A percentile compares a stretch with the other conserved stretches of the same genome.
Evolutionary conservation across 2,329 filamentous ascomycete species (phyloP).

Genomic region (Paecilomyces formosus): DNA sequence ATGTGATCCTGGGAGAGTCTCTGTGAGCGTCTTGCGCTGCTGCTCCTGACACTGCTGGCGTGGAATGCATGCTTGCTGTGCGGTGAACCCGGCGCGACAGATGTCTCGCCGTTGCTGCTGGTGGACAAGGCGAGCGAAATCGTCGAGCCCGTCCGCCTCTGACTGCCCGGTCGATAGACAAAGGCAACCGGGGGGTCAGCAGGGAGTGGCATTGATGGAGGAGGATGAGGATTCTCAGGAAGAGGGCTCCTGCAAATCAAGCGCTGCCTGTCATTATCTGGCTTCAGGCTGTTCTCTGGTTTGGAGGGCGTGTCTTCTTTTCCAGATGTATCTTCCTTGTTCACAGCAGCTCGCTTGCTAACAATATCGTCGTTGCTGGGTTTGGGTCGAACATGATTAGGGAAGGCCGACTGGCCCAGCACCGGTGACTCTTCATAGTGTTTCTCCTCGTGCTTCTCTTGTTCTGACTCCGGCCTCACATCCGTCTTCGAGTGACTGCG

Average conservation of each 20-base stretch:
- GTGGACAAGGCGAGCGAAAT: constrained; percentile 5
- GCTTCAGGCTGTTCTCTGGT: background rate
- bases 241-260: constrained; percentile 1
- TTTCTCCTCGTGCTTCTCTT: background rate
- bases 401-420: background rate
- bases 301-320: background rate
- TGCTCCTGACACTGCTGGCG: background rate
- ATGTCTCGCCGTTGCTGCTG: background rate
- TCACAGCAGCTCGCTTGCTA: background rate
- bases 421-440: background rate
- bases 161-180: background rate
- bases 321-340: background rate
- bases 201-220: constrained; percentile 13
- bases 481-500: constrained; percentile 11
- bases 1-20: constrained; percentile 11
- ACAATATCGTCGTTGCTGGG: background rate
- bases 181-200: constrained; percentile 10
- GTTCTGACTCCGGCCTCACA: background rate
- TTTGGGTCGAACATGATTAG: background rate
- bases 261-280: background rate
- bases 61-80: background rate
- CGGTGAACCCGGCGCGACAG: background rate
- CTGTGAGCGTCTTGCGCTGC: constrained; percentile 9
- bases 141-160: constrained; percentile 3
- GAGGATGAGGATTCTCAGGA: constrained; percentile 6